Evolutionary conservation across 192 early-diverging fungal species (phyloP), one percentile per base, ranked within the genome.

Genomic region (Haplosporangium gracile): DNA sequence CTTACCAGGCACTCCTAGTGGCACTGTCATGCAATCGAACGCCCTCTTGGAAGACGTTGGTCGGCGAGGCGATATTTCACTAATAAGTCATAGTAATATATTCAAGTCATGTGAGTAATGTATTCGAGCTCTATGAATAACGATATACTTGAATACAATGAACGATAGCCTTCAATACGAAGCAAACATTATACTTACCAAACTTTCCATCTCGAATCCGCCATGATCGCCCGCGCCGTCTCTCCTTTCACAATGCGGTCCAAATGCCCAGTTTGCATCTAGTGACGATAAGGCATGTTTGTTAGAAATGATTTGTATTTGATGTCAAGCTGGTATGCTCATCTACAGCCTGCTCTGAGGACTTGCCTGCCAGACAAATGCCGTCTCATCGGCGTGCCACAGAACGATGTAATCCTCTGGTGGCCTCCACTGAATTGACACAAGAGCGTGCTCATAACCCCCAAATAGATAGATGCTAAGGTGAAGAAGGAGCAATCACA

Each of bases 291-390:
- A 47, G 29, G 26, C 55, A 13, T 26, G 68, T 32, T 51, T 49
- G 38, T 42, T 70, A 42, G 38, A 2, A 8, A 15, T 2, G 60
- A 24, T 11, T 1, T 24, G 32, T 15, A 13, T 11, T 63, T 2
- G 3, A 65, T 13, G 26, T 32, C 10, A 24, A 32, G 29, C 13
- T 26, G 13, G 6, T 9, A 65, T 65, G n/a, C 13, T 4, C 15
- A 65, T 2, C n/a, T 29, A 32, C 13, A 65, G 10, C 29, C 13
- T 26, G 60, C 60, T 4, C 4, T 36, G 24, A 70, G 22, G n/a
- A 75, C 89, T 36, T 68, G 95, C 94, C 94, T 97, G 94, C 96
- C 96, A 97, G 13, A 96, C 91, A 78, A 92, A 94, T 22, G 93
- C 89, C 2, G 89, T 88, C 13, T 90, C 94, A 75, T 96, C 95